Percentiles rank a stretch among this genome's conserved stretches.
Conservation (phyloP, 2,329 filamentous ascomycete species). For the Fusarium chlamydosporum region DNA sequence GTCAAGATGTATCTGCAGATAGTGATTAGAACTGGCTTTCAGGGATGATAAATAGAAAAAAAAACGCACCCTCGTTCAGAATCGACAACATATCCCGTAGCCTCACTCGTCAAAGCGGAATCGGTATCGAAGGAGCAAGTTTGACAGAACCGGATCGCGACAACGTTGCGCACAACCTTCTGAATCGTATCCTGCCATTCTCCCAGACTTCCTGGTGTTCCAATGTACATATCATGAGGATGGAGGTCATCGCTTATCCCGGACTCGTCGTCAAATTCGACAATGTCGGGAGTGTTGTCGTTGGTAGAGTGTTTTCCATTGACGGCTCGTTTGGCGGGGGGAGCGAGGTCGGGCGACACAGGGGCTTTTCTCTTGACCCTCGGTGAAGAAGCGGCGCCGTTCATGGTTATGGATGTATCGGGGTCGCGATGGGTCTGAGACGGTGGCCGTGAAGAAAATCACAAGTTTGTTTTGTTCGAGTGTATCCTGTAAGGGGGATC, state of each 20-base stretch:
- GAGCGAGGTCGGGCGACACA: slow-evolving; percentile 57
- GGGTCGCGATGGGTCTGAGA: slow-evolving; percentile 13
- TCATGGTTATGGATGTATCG: slow-evolving; percentile 56
- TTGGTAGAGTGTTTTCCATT: slow-evolving; percentile 66
- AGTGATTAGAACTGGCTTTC: slow-evolving; percentile 1
- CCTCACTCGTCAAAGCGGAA: slow-evolving; percentile 90
- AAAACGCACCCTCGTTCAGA: slow-evolving; percentile 86
- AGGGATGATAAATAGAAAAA: background rate
- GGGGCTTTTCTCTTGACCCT: slow-evolving; percentile 68
- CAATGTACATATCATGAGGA: slow-evolving; percentile 55
- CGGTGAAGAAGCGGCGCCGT: slow-evolving; percentile 58
- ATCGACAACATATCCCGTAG: slow-evolving; percentile 97
- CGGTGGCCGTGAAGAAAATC: slow-evolving; percentile 24
- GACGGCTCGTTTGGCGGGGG: slow-evolving; percentile 55
- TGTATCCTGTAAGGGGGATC: slow-evolving; percentile 29
- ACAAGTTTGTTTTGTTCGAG: slow-evolving; percentile 13
- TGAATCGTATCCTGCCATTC: slow-evolving; percentile 98
- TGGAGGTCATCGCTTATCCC: slow-evolving; percentile 60
- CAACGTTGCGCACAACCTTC: slow-evolving; percentile 92
- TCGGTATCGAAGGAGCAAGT: slow-evolving; percentile 99
- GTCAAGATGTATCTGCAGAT: slow-evolving; percentile 79
- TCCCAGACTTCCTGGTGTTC: slow-evolving; percentile 57
- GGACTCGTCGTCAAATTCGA: slow-evolving; percentile 59
- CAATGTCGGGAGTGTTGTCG: slow-evolving; percentile 64
- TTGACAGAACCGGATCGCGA: slow-evolving; percentile 99